phyloP scores from a whole-genome alignment of 148 eudicot genomes.

The Linanthus parryae region DNA sequence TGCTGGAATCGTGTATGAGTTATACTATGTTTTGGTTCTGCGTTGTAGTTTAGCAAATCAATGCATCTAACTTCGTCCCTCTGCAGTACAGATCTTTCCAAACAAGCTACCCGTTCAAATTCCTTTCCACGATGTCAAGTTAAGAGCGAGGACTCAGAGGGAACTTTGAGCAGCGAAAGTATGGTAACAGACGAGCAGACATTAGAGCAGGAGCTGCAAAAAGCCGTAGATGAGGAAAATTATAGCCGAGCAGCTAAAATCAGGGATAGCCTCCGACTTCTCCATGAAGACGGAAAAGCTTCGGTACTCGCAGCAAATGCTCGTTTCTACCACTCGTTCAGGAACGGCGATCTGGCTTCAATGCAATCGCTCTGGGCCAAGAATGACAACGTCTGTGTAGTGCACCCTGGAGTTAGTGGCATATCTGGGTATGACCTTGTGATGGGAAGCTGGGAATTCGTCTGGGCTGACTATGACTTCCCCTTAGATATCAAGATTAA shows the following conservation, averaged over 20 bases:
- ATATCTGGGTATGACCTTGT: conserved; percentile 86
- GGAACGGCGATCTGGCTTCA: conserved; percentile 69
- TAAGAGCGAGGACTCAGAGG: conserved; percentile 56
- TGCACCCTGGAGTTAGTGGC: conserved; percentile 97
- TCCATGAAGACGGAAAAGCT: conserved; percentile 81
- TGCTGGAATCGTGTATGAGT: no score
- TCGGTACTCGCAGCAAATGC: conserved; percentile 74
- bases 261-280: conserved; percentile 66
- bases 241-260: conserved; percentile 86
- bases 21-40: no score
- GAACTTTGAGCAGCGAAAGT: conserved; percentile 66
- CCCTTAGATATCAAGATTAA: conserved; percentile 79
- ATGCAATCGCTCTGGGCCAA: conserved; percentile 88
- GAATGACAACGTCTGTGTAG: conserved; percentile 74
- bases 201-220: conserved; percentile 59
- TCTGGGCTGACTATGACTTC: conserved; percentile 87
- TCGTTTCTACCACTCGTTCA: conserved; percentile 81
- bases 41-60: no score
- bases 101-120: conserved; percentile 23
- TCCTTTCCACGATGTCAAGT: conserved; percentile 48
- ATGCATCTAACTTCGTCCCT: conserved; percentile 29
- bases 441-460: conserved; percentile 98
- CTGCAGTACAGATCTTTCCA: conserved; percentile 54
- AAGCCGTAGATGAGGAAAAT: conserved; percentile 77
- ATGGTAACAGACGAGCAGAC: conserved; percentile 56